A percentile compares a stretch with the other conserved stretches of the same genome.
phyloP scores from a whole-genome alignment of 208 protist species.

The Trypanosoma congolense region DNA sequence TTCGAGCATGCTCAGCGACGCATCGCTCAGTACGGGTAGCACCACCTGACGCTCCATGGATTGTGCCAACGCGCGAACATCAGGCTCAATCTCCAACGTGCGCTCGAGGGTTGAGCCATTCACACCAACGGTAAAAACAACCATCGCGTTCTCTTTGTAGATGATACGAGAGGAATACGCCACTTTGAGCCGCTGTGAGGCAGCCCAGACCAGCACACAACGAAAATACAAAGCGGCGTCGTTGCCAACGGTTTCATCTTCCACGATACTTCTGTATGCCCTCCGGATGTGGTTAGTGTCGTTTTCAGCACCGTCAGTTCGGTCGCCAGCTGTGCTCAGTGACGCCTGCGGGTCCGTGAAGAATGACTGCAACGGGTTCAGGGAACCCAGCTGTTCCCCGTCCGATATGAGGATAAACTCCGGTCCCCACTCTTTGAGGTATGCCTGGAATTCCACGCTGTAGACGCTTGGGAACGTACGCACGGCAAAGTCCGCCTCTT shows the following conservation, averaged over 20 bases:
- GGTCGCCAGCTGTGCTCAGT: not conserved
- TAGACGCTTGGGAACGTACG: slow-evolving; percentile 70
- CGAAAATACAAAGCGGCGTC: slow-evolving; percentile 62
- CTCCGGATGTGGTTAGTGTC: slow-evolving; percentile 1
- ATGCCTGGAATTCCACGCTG: slow-evolving; percentile 45
- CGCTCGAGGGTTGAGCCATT: slow-evolving; percentile 57
- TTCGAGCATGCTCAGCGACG: slow-evolving; percentile 34
- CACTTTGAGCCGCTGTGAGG: slow-evolving; percentile 61
- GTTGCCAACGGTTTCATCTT: slow-evolving; percentile 58
- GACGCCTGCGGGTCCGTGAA: slow-evolving; percentile 23
- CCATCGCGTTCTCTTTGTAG: slow-evolving; percentile 71
- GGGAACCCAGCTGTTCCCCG: slow-evolving; percentile 75
- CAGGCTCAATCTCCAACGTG: slow-evolving; percentile 44
- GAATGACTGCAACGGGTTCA: slow-evolving; percentile 41
- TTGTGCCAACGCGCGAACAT: slow-evolving; percentile 38
- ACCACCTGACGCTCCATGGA: slow-evolving; percentile 38
- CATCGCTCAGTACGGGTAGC: slow-evolving; percentile 29
- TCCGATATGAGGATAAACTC: slow-evolving; percentile 88
- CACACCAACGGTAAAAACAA: slow-evolving; percentile 75
- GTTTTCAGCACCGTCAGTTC: slow-evolving; percentile 12
- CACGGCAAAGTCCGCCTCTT: slow-evolving; percentile 47
- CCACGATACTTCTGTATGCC: slow-evolving; percentile 68
- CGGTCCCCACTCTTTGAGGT: slow-evolving; percentile 64
- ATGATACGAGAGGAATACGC: slow-evolving; percentile 84
- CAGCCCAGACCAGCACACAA: slow-evolving; percentile 75